Evolutionary conservation across 2,329 filamentous ascomycete species (phyloP).

Genomic region (Colletotrichum sansevieriae): DNA sequence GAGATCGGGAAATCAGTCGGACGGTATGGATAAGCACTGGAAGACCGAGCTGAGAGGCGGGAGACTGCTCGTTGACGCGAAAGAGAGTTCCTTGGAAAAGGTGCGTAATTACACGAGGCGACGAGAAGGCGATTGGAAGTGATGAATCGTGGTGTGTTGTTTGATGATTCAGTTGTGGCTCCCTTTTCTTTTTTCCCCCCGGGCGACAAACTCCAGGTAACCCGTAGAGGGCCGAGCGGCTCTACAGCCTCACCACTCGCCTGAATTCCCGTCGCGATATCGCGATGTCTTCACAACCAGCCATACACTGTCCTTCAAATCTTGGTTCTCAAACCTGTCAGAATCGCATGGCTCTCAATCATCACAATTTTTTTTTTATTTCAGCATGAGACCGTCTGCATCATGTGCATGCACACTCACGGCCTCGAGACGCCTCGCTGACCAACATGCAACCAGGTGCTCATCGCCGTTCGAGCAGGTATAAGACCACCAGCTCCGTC

Average conservation of each 20-base stretch:
- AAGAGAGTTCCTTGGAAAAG: constrained; percentile 70
- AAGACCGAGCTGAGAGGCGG: constrained; percentile 61
- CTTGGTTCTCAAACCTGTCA: too few relatives aligned
- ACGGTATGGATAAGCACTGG: constrained; percentile 47
- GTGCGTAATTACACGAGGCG: constrained; percentile 54
- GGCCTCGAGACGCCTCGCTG: constrained; percentile 38
- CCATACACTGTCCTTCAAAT: background rate
- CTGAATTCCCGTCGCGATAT: background rate
- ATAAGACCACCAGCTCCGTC: constrained; percentile 8
- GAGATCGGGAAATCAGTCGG: background rate
- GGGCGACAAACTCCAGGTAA: constrained; percentile 4
- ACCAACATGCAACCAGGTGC: constrained; percentile 45
- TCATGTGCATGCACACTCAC: too few relatives aligned
- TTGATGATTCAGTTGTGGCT: constrained; percentile 1
- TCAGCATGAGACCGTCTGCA: too few relatives aligned
- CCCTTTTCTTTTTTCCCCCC: background rate
- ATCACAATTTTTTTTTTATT: too few relatives aligned
- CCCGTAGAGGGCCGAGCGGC: background rate
- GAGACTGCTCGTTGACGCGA: constrained; percentile 66
- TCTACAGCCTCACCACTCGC: background rate
- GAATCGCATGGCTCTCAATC: too few relatives aligned
- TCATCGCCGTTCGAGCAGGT: constrained; percentile 45
- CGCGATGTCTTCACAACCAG: too few relatives aligned
- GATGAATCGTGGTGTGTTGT: constrained; percentile 2
- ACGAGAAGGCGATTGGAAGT: background rate